Percentiles rank a stretch among this genome's conserved stretches.
phyloP scores from a whole-genome alignment of 2,329 filamentous ascomycete species.

The Aspergillus novofumigatus region DNA sequence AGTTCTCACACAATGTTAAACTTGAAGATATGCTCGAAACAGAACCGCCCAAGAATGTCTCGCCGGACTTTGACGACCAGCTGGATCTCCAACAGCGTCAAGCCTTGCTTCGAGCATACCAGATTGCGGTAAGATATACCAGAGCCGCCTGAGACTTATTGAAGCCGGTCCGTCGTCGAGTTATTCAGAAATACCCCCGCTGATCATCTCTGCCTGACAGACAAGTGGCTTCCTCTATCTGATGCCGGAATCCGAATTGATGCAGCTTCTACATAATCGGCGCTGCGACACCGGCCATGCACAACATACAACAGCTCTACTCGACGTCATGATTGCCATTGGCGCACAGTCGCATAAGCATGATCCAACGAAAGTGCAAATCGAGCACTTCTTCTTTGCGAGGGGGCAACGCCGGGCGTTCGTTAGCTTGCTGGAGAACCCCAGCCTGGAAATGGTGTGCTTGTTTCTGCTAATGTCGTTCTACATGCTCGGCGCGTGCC shows the following conservation, averaged over 20 bases:
- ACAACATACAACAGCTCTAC: constrained; percentile 27
- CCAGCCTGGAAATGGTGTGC: constrained; percentile 50
- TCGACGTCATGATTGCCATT: constrained; percentile 50
- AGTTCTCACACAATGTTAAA: constrained; percentile 50
- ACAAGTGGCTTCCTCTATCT: constrained; percentile 41
- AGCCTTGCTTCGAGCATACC: constrained; percentile 30
- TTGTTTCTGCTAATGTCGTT: constrained; percentile 55
- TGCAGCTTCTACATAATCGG: constrained; percentile 18
- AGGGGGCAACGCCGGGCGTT: constrained; percentile 48
- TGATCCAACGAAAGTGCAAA: constrained; percentile 25
- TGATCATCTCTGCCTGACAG: constrained; percentile 19
- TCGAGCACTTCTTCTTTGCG: constrained; percentile 43
- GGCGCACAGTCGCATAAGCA: constrained; percentile 47
- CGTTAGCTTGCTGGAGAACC: constrained; percentile 50
- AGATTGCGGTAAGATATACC: constrained; percentile 19
- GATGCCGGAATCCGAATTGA: constrained; percentile 24
- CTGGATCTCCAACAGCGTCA: constrained; percentile 26
- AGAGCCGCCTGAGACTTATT: background rate
- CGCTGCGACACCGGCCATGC: constrained; percentile 8
- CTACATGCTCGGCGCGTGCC: constrained; percentile 57
- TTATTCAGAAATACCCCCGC: background rate
- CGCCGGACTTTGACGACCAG: constrained; percentile 31
- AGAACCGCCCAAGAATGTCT: constrained; percentile 34
- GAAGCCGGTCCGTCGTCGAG: background rate
- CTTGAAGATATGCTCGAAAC: constrained; percentile 54